A percentile compares a stretch with the other conserved stretches of the same genome.
Evolutionary conservation across 805 yeast species (phyloP).

Genomic region (Kazachstania taianensis): DNA sequence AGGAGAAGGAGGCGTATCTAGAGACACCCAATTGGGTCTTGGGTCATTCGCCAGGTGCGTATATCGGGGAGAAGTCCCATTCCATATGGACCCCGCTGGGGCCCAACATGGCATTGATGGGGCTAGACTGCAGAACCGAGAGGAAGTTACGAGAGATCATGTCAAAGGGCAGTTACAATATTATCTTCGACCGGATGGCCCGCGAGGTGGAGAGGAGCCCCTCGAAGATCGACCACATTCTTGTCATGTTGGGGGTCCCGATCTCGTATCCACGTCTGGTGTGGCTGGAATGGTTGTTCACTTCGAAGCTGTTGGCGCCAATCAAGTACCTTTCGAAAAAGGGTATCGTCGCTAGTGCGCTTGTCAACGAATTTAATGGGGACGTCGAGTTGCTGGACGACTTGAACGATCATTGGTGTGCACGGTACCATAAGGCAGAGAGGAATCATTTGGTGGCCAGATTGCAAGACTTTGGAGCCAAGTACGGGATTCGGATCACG

Average conservation of each 20-base stretch:
- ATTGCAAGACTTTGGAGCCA: constrained; percentile 57
- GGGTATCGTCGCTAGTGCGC: constrained; percentile 56
- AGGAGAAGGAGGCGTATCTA: constrained; percentile 30
- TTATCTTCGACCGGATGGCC: constrained; percentile 49
- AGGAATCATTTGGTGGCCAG: constrained; percentile 58
- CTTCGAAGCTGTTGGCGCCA: constrained; percentile 54
- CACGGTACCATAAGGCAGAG: constrained; percentile 75
- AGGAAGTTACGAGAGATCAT: constrained; percentile 55
- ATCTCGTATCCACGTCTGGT: constrained; percentile 90
- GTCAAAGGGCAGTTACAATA: constrained; percentile 43
- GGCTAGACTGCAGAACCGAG: constrained; percentile 91
- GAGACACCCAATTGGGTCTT: constrained; percentile 52
- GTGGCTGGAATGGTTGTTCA: constrained; percentile 72
- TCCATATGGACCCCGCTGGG: constrained; percentile 71
- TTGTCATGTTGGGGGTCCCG: constrained; percentile 87
- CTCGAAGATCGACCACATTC: constrained; percentile 54
- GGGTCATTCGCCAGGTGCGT: constrained; percentile 46
- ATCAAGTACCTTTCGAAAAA: constrained; percentile 48
- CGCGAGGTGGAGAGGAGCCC: constrained; percentile 37
- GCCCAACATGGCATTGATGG: constrained; percentile 56
- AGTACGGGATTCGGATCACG: constrained; percentile 61
- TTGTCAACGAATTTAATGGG: constrained; percentile 89
- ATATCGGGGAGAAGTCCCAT: constrained; percentile 53
- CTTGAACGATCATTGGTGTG: constrained; percentile 94
- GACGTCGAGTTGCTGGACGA: constrained; percentile 86